phyloP scores from a whole-genome alignment of 163 green algal species.

The Chlamydomonas reinhardtii region DNA sequence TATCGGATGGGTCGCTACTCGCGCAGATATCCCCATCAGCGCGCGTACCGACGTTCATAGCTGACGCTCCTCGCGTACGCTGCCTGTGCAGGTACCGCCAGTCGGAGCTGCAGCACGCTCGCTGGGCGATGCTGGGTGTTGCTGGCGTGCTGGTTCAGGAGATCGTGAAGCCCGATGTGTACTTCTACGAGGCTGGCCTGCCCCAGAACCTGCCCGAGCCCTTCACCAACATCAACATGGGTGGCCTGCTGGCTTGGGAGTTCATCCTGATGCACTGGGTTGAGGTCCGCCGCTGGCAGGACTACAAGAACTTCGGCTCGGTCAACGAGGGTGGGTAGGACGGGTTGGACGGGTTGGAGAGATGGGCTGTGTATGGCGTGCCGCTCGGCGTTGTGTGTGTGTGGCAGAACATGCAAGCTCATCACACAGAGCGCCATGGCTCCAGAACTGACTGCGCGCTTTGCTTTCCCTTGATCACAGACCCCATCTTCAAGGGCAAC shows the following conservation, averaged over 20 bases:
- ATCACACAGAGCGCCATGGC: too few species aligned
- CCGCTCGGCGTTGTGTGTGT: too few species aligned
- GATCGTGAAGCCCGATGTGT: slow-evolving; percentile 77
- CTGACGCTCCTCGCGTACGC: too few species aligned
- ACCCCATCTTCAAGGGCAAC: slow-evolving; percentile 93
- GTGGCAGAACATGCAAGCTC: too few species aligned
- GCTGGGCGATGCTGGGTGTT: slow-evolving; percentile 96
- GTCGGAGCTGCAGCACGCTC: slow-evolving; percentile 90
- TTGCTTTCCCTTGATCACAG: slow-evolving; percentile 23
- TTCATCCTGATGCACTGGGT: slow-evolving; percentile 95
- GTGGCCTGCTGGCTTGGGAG: slow-evolving; percentile 84
- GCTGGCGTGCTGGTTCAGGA: slow-evolving; percentile 93
- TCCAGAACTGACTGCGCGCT: too few species aligned
- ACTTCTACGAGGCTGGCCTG: slow-evolving; percentile 79
- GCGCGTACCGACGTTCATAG: too few species aligned
- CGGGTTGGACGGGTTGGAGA: too few species aligned
- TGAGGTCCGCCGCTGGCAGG: slow-evolving; percentile 91
- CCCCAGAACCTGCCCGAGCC: slow-evolving; percentile 84
- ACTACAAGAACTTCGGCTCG: slow-evolving; percentile 89
- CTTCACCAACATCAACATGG: slow-evolving; percentile 82
- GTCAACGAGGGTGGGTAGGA: slow-evolving; percentile 77
- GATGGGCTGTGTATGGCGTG: too few species aligned
- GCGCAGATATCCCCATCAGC: too few species aligned
- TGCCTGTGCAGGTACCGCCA: slow-evolving; percentile 76
- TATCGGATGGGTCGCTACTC: too few species aligned